Conservation (phyloP, 1,284 basidiomycete species). For the Naganishia cerealis region DNA sequence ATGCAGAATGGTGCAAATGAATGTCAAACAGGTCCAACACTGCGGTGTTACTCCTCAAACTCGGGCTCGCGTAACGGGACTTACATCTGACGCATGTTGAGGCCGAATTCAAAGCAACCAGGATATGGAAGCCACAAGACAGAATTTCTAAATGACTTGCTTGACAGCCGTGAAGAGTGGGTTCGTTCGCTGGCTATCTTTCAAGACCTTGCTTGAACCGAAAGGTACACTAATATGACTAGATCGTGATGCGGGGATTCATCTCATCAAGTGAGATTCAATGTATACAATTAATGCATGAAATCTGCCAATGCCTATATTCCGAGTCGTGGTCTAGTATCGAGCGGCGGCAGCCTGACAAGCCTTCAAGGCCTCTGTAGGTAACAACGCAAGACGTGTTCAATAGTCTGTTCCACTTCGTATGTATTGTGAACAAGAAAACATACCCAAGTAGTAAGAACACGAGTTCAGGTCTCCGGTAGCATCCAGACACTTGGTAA, state of each 20-base stretch:
- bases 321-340: constrained; percentile 46
- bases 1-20: too few relatives aligned
- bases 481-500: constrained; percentile 58
- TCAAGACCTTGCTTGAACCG: too few relatives aligned
- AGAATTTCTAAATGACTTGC: too few relatives aligned
- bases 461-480: constrained; percentile 60
- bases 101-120: too few relatives aligned
- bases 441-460: constrained; percentile 60
- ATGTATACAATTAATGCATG: background rate
- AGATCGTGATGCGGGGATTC: background rate
- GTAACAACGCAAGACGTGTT: constrained; percentile 18
- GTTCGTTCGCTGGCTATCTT: too few relatives aligned
- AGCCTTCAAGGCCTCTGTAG: constrained; percentile 52
- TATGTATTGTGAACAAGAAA: background rate
- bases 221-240: too few relatives aligned
- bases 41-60: too few relatives aligned
- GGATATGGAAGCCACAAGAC: too few relatives aligned
- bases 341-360: constrained; percentile 56
- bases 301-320: background rate
- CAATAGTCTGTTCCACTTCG: constrained; percentile 1
- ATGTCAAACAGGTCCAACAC: too few relatives aligned
- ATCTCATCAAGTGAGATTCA: background rate
- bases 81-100: too few relatives aligned
- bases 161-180: too few relatives aligned
- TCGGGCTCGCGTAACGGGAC: too few relatives aligned